Conservation (phyloP, 2,329 filamentous ascomycete species). For the Blastomyces silverae region DNA sequence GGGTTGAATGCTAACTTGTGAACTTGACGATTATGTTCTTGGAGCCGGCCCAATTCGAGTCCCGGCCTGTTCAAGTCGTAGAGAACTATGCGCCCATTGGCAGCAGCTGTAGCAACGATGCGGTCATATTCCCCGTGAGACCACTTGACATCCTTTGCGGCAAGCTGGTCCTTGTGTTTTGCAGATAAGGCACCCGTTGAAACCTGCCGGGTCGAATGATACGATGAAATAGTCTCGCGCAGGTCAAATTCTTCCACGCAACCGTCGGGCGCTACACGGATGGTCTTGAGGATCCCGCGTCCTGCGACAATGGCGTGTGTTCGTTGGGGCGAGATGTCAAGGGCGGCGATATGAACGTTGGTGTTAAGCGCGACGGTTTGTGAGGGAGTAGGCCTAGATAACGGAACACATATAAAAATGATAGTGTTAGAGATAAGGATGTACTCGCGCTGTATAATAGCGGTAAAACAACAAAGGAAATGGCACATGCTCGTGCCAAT, state of each 20-base stretch:
- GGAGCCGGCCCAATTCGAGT: constrained; percentile 55
- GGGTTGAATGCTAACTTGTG: constrained; percentile 61
- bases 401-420: not conserved
- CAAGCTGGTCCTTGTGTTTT: constrained; percentile 53
- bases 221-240: constrained; percentile 54
- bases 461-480: not conserved
- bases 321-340: constrained; percentile 57
- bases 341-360: constrained; percentile 56
- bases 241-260: constrained; percentile 59
- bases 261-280: constrained; percentile 51
- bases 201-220: constrained; percentile 47
- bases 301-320: constrained; percentile 60
- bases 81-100: constrained; percentile 58
- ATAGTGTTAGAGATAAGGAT: not conserved
- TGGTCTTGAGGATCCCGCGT: constrained; percentile 60
- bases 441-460: not conserved
- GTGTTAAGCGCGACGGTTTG: constrained; percentile 56
- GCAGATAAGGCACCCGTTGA: constrained; percentile 39
- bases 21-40: constrained; percentile 60
- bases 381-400: constrained; percentile 42
- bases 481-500: not conserved
- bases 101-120: constrained; percentile 57
- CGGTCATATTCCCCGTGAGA: constrained; percentile 56
- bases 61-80: constrained; percentile 58
- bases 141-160: constrained; percentile 62